Percentiles rank a stretch among this genome's conserved stretches.
phyloP scores from a whole-genome alignment of 768 basidiomycete species.

The Sutorius australiensis region DNA sequence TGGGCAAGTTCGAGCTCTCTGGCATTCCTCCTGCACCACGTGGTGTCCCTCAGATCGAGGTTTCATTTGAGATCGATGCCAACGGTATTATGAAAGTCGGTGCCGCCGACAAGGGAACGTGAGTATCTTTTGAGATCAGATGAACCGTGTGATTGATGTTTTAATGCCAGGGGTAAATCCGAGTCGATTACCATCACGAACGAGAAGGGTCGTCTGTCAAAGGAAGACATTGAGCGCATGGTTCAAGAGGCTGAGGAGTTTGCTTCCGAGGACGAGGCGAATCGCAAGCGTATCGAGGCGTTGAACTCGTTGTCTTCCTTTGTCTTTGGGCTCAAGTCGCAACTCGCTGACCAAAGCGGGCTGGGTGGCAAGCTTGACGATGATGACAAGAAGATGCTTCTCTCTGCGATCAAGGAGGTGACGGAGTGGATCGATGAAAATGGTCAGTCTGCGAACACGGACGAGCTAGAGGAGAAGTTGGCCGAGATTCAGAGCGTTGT shows the following conservation, averaged over 20 bases:
- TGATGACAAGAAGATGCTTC: constrained; percentile 81
- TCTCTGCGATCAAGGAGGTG: constrained; percentile 79
- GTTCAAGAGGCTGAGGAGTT: constrained; percentile 92
- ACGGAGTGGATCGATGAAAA: constrained; percentile 92
- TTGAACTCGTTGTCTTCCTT: constrained; percentile 78
- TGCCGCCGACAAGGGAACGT: constrained; percentile 94
- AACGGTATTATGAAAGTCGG: constrained; percentile 95
- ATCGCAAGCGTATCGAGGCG: constrained; percentile 81
- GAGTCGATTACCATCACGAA: constrained; percentile 93
- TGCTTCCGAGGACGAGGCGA: constrained; percentile 72
- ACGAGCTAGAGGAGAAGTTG: constrained; percentile 92
- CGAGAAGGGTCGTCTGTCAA: constrained; percentile 87
- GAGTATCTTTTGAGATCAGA: constrained; percentile 24
- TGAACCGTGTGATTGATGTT: neutral
- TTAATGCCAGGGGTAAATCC: constrained; percentile 61
- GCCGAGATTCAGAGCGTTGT: constrained; percentile 69
- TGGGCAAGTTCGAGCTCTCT: constrained; percentile 94
- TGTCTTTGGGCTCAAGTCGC: constrained; percentile 83
- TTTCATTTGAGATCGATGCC: constrained; percentile 93
- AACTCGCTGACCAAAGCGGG: constrained; percentile 82
- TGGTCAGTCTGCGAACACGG: constrained; percentile 68
- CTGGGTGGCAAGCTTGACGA: constrained; percentile 84
- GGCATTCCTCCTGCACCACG: constrained; percentile 93
- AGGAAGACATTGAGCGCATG: constrained; percentile 95
- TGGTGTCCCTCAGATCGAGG: constrained; percentile 96